phyloP scores from a whole-genome alignment of 768 basidiomycete genomes.

The Boletus vinaceobasis region DNA sequence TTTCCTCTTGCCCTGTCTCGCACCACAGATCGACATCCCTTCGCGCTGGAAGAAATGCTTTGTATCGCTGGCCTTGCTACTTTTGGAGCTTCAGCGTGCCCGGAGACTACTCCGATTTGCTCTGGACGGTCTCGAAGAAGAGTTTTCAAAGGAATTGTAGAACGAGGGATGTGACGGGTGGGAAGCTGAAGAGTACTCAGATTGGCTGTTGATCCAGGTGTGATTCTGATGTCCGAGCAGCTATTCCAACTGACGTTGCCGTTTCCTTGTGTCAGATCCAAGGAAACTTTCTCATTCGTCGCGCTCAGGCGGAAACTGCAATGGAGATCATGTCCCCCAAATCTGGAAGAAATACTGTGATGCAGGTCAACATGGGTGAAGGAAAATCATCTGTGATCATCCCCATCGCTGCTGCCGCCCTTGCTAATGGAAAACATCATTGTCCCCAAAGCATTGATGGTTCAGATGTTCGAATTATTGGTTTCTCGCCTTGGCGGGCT shows the following conservation, averaged over 20 bases:
- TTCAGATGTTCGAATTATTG: constrained; percentile 45
- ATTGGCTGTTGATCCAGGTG: constrained; percentile 45
- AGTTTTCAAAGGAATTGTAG: constrained; percentile 27
- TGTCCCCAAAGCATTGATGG: constrained; percentile 40
- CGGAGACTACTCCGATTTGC: constrained; percentile 30
- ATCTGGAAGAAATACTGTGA: constrained; percentile 31
- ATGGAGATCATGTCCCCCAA: constrained; percentile 42
- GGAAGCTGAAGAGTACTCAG: constrained; percentile 21
- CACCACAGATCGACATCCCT: constrained; percentile 2
- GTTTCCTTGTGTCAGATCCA: constrained; percentile 34
- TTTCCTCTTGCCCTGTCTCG: background rate
- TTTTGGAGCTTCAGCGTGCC: constrained; percentile 34
- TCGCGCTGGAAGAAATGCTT: constrained; percentile 29
- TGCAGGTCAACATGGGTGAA: constrained; percentile 56
- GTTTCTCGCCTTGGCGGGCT: constrained; percentile 41
- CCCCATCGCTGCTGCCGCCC: constrained; percentile 37
- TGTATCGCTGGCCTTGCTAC: constrained; percentile 23
- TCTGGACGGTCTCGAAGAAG: constrained; percentile 20
- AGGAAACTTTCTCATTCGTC: constrained; percentile 3
- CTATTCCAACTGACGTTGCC: background rate
- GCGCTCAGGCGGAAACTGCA: constrained; percentile 38
- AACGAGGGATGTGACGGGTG: constrained; percentile 17
- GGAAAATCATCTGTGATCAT: constrained; percentile 47
- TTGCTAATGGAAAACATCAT: constrained; percentile 44
- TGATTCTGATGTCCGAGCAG: background rate